A percentile compares a stretch with the other conserved stretches of the same genome.
These are phyloP conservation scores for Antarctomyces pellizariae DNA, from an alignment of 495 filamentous ascomycete genomes.

Conservation along the genomic window DNA sequence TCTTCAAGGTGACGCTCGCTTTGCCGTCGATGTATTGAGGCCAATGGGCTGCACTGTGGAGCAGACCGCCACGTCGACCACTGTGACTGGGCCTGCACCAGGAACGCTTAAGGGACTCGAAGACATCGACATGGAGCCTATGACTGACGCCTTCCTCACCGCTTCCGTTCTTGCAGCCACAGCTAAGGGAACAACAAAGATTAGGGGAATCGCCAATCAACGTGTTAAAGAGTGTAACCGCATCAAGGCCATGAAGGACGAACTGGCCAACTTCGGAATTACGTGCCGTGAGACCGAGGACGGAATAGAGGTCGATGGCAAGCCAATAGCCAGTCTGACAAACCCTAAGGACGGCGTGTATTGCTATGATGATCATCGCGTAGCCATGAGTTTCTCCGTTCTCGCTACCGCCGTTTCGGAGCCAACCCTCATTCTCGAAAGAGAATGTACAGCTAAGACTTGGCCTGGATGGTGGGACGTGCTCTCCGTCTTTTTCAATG, in stretches of 20 bases:
- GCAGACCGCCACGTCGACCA: conserved; percentile 70
- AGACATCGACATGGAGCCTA: conserved; percentile 86
- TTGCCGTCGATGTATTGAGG: conserved; percentile 70
- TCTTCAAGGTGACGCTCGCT: conserved; percentile 86
- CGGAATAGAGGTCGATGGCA: conserved; percentile 68
- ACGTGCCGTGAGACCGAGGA: conserved; percentile 71
- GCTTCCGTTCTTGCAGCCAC: conserved; percentile 85
- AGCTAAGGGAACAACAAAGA: conserved; percentile 62
- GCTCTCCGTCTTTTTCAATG: conserved; percentile 49
- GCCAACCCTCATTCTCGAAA: conserved; percentile 59
- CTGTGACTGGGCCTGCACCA: conserved; percentile 64
- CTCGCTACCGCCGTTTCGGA: conserved; percentile 51
- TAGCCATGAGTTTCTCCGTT: conserved; percentile 97
- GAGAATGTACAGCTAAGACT: conserved; percentile 91
- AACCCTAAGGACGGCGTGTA: conserved; percentile 45
- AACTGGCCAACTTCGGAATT: conserved; percentile 91
- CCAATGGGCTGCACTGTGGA: conserved; percentile 88
- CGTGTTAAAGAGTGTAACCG: conserved; percentile 97
- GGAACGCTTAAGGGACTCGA: conserved; percentile 46
- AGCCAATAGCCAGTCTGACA: conserved; percentile 31
- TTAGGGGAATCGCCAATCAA: conserved; percentile 95
- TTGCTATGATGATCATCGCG: conserved; percentile 95
- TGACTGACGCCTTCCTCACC: conserved; percentile 97
- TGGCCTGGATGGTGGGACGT: conserved; percentile 99
- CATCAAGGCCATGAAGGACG: conserved; percentile 86